phyloP scores from a whole-genome alignment of 1,284 basidiomycete genomes.

The Melanopsichium pennsylvanicum region DNA sequence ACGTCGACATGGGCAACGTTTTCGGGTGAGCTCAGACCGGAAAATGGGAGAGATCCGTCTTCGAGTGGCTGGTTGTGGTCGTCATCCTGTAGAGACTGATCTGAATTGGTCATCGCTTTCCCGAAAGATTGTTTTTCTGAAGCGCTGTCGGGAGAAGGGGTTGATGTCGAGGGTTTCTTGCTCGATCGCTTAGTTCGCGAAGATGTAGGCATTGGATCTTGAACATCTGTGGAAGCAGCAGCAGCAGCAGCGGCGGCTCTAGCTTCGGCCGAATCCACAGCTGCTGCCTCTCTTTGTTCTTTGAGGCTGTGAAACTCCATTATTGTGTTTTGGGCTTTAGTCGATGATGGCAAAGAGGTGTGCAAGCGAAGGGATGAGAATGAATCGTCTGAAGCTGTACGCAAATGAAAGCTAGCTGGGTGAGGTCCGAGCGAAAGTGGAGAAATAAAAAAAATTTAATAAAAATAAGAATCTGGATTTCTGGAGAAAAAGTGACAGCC shows the following conservation, averaged over 20 bases:
- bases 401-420: too few relatives aligned
- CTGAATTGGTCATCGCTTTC: slow-evolving; percentile 20
- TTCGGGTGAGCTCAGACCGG: slow-evolving; percentile 12
- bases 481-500: too few relatives aligned
- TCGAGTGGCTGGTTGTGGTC: slow-evolving; percentile 16
- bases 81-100: neutral
- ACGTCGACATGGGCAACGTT: neutral
- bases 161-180: too few relatives aligned
- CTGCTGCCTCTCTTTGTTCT: slow-evolving; percentile 16
- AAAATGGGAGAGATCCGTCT: slow-evolving; percentile 16
- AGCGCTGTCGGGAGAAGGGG: too few relatives aligned
- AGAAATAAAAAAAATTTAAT: neutral
- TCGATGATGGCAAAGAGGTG: neutral
- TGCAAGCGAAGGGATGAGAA: too few relatives aligned
- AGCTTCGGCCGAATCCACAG: slow-evolving; percentile 31
- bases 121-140: too few relatives aligned
- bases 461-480: too few relatives aligned
- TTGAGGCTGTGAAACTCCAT: slow-evolving; percentile 46
- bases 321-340: neutral
- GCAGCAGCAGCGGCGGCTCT: slow-evolving; percentile 37
- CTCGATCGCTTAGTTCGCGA: too few relatives aligned
- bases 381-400: neutral
- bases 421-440: slow-evolving; percentile 26
- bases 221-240: slow-evolving; percentile 16
- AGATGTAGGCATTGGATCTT: too few relatives aligned